These are phyloP conservation scores for Rusavskia elegans DNA, from an alignment of 495 filamentous ascomycete species.

Conservation along the genomic window DNA sequence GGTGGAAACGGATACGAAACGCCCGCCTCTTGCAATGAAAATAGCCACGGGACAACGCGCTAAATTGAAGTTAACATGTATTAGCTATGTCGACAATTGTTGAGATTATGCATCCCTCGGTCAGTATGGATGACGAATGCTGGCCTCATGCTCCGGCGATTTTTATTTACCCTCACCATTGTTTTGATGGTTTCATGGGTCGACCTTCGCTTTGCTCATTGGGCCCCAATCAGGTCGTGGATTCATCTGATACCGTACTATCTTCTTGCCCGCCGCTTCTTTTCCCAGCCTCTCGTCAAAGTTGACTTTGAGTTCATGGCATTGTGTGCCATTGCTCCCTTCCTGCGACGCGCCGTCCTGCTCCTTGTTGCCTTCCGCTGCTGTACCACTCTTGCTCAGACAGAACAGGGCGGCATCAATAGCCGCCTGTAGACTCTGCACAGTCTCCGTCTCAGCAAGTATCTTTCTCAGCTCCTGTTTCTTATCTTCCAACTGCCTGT, in stretches of 20 bases:
- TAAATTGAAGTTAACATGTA: too few species aligned
- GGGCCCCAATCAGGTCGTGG: slow-evolving; percentile 89
- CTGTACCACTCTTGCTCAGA: slow-evolving; percentile 10
- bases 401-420: slow-evolving; percentile 32
- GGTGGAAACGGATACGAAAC: too few species aligned
- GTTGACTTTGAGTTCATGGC: slow-evolving; percentile 40
- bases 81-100: too few species aligned
- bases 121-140: too few species aligned
- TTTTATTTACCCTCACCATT: too few species aligned
- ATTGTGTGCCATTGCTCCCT: slow-evolving; percentile 16
- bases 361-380: neutral
- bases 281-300: slow-evolving; percentile 72
- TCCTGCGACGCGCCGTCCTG: neutral
- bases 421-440: slow-evolving; percentile 24
- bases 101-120: too few species aligned
- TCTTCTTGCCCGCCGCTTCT: slow-evolving; percentile 42
- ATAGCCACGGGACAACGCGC: too few species aligned
- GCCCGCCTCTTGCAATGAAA: too few species aligned
- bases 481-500: slow-evolving; percentile 1
- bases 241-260: slow-evolving; percentile 76
- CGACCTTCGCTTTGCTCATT: slow-evolving; percentile 54
- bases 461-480: slow-evolving; percentile 23
- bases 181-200: neutral
- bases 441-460: slow-evolving; percentile 17
- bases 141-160: too few species aligned